Evolutionary conservation across 352 stramenopile genomes (phyloP), one percentile per base, ranked within the genome.

Genomic region (Pythium vanterpoolii): DNA sequence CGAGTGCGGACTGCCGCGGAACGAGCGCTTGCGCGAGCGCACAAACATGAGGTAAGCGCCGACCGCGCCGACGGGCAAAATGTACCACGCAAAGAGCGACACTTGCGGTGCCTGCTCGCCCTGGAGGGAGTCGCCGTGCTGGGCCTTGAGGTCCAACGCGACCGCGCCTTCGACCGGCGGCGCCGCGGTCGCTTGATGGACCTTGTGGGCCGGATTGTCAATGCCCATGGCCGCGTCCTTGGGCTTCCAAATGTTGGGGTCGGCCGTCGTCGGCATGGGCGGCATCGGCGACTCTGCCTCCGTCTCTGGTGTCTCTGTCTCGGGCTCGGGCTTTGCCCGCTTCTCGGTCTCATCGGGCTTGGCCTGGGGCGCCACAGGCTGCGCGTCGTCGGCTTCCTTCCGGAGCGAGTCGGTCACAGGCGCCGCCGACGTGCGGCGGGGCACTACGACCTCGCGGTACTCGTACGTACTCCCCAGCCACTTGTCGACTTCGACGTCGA

Each of bases 21-120:
- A 56, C 43, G 57, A 38, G 26, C 57, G 57, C 48, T 64, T 57
- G 48, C 57, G 57, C 28, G 57, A 64, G 18, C 57, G 57, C 47
- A 86, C 76, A 38, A 86, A 88, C 10, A 89, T 43, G 44, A 93
- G 54, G 51, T 90, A 93, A 31, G 42, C 79, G 3, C 74, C 81
- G 40, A 93, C 79, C 1, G 79, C 77, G 38, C 52, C 71, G 16
- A 93, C 68, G 0, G 83, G 83, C 34, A 93, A 50, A 43, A 90
- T 77, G 76, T 93, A 93, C 83, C 79, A 93, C 33, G 73, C 76
- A 49, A 91, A 91, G 9, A 93, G 66, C 38, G 79, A 83, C 40
- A 91, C 69, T n/a, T 67, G 76, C 48, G 83, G 81, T 26, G 77
- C 78, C 19, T 50, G 70, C 46, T 74, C 71, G 3, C 66, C 64